phyloP scores from a whole-genome alignment of 371 early-diverging fungal species.

The Sanchytrium tribonematis region DNA sequence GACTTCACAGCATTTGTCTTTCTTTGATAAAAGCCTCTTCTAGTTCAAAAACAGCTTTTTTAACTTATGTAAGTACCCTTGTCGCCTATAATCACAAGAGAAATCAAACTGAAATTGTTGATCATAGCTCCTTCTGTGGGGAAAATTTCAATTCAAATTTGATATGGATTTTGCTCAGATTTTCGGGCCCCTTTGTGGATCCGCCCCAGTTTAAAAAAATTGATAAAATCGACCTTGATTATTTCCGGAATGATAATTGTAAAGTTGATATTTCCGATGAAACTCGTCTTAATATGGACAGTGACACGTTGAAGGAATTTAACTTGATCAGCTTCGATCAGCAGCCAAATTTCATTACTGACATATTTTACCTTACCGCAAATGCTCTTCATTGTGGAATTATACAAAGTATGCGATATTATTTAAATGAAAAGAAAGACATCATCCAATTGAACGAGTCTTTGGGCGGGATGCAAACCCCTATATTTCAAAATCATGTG shows the following conservation, averaged over 20 bases:
- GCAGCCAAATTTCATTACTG: slow-evolving; percentile 50
- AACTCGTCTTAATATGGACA: slow-evolving; percentile 8
- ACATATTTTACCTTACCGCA: slow-evolving; percentile 51
- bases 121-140: slow-evolving; percentile 35
- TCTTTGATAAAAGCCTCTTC: neutral
- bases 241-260: slow-evolving; percentile 19
- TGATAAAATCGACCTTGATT: slow-evolving; percentile 37
- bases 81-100: slow-evolving; percentile 1
- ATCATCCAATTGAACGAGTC: slow-evolving; percentile 28
- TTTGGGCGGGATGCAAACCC: slow-evolving; percentile 12
- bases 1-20: neutral
- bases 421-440: slow-evolving; percentile 29
- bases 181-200: slow-evolving; percentile 64
- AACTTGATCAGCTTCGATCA: neutral
- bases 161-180: slow-evolving; percentile 25
- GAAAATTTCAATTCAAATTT: slow-evolving; percentile 68
- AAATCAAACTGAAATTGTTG: slow-evolving; percentile 16
- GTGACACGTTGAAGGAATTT: neutral
- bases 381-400: slow-evolving; percentile 48
- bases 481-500: neutral
- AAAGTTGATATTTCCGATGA: neutral
- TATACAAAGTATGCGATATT: slow-evolving; percentile 33
- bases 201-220: slow-evolving; percentile 31
- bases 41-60: neutral
- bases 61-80: neutral